Base-by-base conservation (phyloP, 495 filamentous ascomycete genomes). In the Penicillium macrosclerotiorum region DNA sequence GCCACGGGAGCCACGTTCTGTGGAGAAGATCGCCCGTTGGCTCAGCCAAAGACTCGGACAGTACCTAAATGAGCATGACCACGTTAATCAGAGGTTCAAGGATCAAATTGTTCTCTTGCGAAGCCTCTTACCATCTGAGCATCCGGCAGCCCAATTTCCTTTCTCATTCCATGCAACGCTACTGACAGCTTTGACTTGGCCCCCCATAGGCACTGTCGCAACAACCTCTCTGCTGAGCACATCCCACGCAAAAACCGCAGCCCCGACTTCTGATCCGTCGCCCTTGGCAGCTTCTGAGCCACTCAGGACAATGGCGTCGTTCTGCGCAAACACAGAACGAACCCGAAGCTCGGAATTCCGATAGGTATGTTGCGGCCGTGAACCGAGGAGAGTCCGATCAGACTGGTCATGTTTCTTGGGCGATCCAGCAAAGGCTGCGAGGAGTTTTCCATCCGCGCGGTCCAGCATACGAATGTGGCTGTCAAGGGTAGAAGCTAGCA, bases 181-280 rank as follows among this genome's bases (percentile, higher is more conserved):
- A 45, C 77, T 85, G 8, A 79, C 77, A 5, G 68, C 79, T 58
- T 76, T 83, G 18, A 66, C 80, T 49, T 72, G 75, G 67, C 63
- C 78, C 34, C 81, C 59, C 78, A 63, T 82, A 29, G 73, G 60
- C 33, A 90, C 55, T 41, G 71, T 78, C 18, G 80, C 75, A 40
- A 85, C 72, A 29, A 85, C 57, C 41, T 82, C 80, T 1, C 90
- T 92, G 29, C 74, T 85, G 37, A 96, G 54, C n/a, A 95, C 60
- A 77, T 96, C 91, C 89, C 92, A 97, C 9, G 83, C 88, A 76
- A 86, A 89, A 13, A 95, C 75, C 27, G 44, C 53, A 3, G 72
- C 71, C 53, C 81, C 77, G 7, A 83, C 84, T 44, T 82, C 72
- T 2, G 57, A 47, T 3, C 62, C 58, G 19, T 60, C 64, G 12